phyloP scores from a whole-genome alignment of 768 basidiomycete species.

The Rhodocollybia butyracea region DNA sequence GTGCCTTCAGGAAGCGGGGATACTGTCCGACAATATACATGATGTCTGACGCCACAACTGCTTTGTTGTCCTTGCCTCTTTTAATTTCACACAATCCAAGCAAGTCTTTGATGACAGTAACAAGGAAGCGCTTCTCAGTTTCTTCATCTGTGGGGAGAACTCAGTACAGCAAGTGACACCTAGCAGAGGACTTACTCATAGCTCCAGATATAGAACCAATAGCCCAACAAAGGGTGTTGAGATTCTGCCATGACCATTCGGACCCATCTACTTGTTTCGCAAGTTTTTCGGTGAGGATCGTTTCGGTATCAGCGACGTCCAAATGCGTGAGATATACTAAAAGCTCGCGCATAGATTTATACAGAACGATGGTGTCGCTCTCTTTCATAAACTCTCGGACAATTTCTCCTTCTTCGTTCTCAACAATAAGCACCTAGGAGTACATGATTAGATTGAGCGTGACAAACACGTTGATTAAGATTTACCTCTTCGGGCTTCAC shows the following conservation, averaged over 20 bases:
- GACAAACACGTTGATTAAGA: slow-evolving; percentile 3
- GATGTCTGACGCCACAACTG: slow-evolving; percentile 93
- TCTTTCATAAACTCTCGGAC: slow-evolving; percentile 99
- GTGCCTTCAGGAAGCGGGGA: slow-evolving; percentile 97
- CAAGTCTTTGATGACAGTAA: slow-evolving; percentile 98
- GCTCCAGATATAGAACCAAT: slow-evolving; percentile 99
- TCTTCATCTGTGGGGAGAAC: slow-evolving; percentile 73
- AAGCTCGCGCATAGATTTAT: slow-evolving; percentile 98
- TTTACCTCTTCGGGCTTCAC: slow-evolving; percentile 97
- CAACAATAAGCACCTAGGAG: slow-evolving; percentile 95
- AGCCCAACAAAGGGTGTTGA: slow-evolving; percentile 99
- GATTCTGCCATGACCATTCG: slow-evolving; percentile 99
- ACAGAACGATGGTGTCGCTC: slow-evolving; percentile 95
- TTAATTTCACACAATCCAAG: slow-evolving; percentile 98
- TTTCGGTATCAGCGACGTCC: slow-evolving; percentile 95
- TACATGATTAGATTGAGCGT: slow-evolving; percentile 11
- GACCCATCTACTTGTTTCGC: slow-evolving; percentile 95
- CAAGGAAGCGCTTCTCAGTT: slow-evolving; percentile 97
- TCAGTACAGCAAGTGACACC: background rate
- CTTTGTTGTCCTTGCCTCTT: slow-evolving; percentile 99
- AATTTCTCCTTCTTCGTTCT: slow-evolving; percentile 99
- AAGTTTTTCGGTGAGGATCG: slow-evolving; percentile 95
- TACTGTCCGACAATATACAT: slow-evolving; percentile 99
- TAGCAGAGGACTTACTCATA: slow-evolving; percentile 77
- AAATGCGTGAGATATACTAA: slow-evolving; percentile 97